Percentiles rank a stretch among this genome's conserved stretches.
Conservation (phyloP, 2,329 filamentous ascomycete genomes). For the Trichoderma simmonsii region DNA sequence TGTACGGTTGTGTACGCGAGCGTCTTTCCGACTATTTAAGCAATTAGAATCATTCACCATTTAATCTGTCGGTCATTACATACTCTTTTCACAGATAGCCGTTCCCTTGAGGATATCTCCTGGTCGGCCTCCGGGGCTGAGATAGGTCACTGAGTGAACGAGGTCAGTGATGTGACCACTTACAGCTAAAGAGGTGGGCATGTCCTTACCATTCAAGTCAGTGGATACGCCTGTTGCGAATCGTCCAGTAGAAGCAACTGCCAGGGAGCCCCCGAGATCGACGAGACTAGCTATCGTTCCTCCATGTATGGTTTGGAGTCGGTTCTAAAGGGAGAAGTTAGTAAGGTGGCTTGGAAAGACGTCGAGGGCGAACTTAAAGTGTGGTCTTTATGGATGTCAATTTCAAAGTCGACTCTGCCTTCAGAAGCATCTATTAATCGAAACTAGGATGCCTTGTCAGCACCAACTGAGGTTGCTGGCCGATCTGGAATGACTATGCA, state of each 20-base stretch:
- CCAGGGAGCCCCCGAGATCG: constrained; percentile 62
- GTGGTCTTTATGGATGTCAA: constrained; percentile 71
- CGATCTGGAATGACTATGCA: background rate
- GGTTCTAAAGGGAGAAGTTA: constrained; percentile 53
- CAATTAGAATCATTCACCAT: constrained; percentile 16
- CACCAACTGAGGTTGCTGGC: background rate
- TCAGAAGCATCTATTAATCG: constrained; percentile 61
- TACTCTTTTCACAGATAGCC: constrained; percentile 61
- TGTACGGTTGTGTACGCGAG: constrained; percentile 59
- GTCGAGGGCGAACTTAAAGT: constrained; percentile 50
- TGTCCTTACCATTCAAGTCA: constrained; percentile 54
- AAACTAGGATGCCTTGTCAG: constrained; percentile 46
- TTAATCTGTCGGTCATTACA: constrained; percentile 18
- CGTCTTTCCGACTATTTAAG: constrained; percentile 59
- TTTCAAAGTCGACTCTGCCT: constrained; percentile 71
- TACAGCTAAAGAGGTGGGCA: background rate
- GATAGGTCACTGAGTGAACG: constrained; percentile 53
- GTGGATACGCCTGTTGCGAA: constrained; percentile 64
- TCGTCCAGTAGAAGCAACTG: constrained; percentile 61
- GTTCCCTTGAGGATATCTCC: constrained; percentile 56
- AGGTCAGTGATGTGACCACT: constrained; percentile 6
- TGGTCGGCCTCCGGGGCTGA: constrained; percentile 55
- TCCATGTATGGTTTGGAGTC: constrained; percentile 72
- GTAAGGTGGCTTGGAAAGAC: background rate
- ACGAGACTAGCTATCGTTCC: constrained; percentile 76